Percentiles rank a stretch among this genome's conserved stretches.
These are phyloP conservation scores for Calocera cornea DNA, from an alignment of 768 basidiomycete genomes.

Conservation along the genomic window DNA sequence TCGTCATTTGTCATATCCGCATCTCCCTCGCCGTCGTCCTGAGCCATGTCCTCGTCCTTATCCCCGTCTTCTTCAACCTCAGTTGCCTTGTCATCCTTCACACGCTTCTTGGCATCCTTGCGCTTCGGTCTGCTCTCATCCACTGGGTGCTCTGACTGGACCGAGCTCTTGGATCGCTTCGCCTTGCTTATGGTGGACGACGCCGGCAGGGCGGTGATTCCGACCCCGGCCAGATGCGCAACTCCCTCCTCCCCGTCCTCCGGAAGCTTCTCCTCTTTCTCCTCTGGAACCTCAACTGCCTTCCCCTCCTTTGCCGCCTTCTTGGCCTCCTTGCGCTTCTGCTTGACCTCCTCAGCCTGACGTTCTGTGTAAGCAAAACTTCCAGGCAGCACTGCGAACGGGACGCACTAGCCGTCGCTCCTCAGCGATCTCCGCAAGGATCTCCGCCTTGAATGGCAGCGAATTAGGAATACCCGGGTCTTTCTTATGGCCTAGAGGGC, in stretches of 20 bases:
- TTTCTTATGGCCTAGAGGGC: slow-evolving; percentile 51
- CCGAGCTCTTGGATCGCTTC: slow-evolving; percentile 24
- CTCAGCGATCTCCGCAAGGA: slow-evolving; percentile 79
- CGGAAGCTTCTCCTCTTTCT: slow-evolving; percentile 22
- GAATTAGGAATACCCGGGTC: slow-evolving; percentile 90
- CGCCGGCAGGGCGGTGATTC: neutral
- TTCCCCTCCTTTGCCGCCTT: slow-evolving; percentile 33
- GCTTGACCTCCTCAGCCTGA: slow-evolving; percentile 46
- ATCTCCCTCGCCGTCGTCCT: slow-evolving; percentile 28
- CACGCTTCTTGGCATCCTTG: slow-evolving; percentile 71
- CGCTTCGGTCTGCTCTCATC: no score
- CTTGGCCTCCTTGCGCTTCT: slow-evolving; percentile 44
- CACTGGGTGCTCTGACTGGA: no score
- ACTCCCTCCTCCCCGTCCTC: slow-evolving; percentile 30
- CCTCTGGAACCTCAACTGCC: slow-evolving; percentile 22
- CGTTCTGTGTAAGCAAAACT: slow-evolving; percentile 36
- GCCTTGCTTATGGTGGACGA: no score
- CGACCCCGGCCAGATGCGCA: slow-evolving; percentile 28
- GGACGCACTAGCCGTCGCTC: slow-evolving; percentile 54
- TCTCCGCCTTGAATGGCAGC: slow-evolving; percentile 88
- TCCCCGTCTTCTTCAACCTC: slow-evolving; percentile 16
- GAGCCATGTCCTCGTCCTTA: slow-evolving; percentile 32
- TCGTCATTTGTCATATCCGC: slow-evolving; percentile 27
- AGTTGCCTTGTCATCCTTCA: slow-evolving; percentile 28
- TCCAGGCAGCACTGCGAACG: neutral